Evolutionary conservation across 768 basidiomycete species (phyloP), one percentile per base, ranked within the genome.

Genomic region (Tephrocybe sp.): DNA sequence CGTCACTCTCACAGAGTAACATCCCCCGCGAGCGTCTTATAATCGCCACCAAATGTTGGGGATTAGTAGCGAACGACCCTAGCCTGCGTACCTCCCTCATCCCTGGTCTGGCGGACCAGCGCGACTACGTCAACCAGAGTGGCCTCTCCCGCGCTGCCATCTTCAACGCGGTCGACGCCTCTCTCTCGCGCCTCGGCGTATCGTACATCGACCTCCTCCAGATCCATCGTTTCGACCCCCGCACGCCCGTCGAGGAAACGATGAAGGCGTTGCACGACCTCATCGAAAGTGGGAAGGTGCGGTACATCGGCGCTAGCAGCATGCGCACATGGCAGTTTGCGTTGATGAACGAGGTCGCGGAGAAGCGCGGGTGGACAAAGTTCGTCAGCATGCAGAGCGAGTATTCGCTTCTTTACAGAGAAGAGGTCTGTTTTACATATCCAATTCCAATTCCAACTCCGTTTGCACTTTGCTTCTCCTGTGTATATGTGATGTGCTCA

Each of bases 301-400:
- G 71, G 38, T 83, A 81, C 55, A 71, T 80, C 34, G 78, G 78
- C 5, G 74, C 72, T 3, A 75, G 72, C 51, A 75, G 73, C 44
- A 75, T 78, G 75, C 63, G 69, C 4, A 61, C 73, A 9, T 78
- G 76, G 76, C 70, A 77, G 37, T 74, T 78, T 39, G 68, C 68
- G 17, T 57, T 67, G 45, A 63, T 80, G 63, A 75, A 79, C 48
- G 69, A 74, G 24, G 68, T 76, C 2, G 78, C 79, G 3, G 61
- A 66, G 37, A 65, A 63, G 50, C 60, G 77, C 14, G 72, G 73
- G 2, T 79, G 79, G 71, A 80, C 81, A 3, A 74, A 68, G 52
- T 83, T 83, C 52, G 70, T 80, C 42, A 76, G 78, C 48, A 80
- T 83, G 72, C 82, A 84, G 63, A 70, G 73, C 36, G 75, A 78